These are phyloP conservation scores for Rhipidocladum racemiflorum DNA, from an alignment of 176 grass and related monocot species.

Conservation along the genomic window DNA sequence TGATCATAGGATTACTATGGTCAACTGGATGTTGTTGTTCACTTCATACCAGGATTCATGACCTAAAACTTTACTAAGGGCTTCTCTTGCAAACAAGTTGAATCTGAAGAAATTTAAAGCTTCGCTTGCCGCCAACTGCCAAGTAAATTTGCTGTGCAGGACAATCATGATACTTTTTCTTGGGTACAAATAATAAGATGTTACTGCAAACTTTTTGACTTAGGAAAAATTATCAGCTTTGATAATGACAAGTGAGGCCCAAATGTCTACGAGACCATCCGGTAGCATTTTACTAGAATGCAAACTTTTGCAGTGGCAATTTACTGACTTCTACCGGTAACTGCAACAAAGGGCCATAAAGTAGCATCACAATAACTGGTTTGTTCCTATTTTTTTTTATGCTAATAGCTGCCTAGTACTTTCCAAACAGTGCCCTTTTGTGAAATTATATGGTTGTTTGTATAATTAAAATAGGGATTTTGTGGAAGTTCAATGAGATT, in stretches of 20 bases:
- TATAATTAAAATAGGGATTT: background rate
- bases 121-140: background rate
- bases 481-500: background rate
- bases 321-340: background rate
- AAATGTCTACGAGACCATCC: background rate
- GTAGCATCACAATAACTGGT: background rate
- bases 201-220: background rate
- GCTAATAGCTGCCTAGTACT: background rate
- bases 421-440: background rate
- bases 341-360: background rate
- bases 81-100: slow-evolving; percentile 2
- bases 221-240: background rate
- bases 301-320: background rate
- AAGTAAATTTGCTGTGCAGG: background rate
- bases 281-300: background rate
- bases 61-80: background rate
- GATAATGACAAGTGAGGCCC: background rate
- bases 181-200: no score
- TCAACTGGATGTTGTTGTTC: background rate
- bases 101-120: slow-evolving; percentile 4
- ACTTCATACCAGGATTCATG: background rate
- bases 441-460: slow-evolving; percentile 15
- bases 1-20: background rate
- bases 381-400: background rate
- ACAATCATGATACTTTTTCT: background rate